Conservation (phyloP, 2,329 filamentous ascomycete genomes). For the Trichophaea hybrida region DNA sequence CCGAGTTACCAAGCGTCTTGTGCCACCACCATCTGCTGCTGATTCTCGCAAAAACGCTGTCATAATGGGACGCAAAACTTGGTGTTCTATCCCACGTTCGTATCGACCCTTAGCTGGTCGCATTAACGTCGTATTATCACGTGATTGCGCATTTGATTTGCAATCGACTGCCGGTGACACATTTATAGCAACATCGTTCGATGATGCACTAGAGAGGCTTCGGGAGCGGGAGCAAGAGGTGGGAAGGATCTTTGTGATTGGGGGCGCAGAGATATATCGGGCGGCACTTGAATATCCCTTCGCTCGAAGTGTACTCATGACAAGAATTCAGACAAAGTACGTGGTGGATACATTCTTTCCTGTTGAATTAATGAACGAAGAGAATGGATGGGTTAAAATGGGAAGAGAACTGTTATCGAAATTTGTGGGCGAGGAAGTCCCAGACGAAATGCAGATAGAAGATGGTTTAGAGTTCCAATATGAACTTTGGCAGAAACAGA, state of each 20-base stretch:
- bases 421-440: slow-evolving; percentile 53
- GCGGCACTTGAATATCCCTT: slow-evolving; percentile 48
- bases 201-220: slow-evolving; percentile 39
- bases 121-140: slow-evolving; percentile 67
- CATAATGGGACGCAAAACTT: slow-evolving; percentile 96
- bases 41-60: slow-evolving; percentile 50
- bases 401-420: slow-evolving; percentile 41
- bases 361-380: slow-evolving; percentile 34
- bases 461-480: slow-evolving; percentile 53
- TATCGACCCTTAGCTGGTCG: slow-evolving; percentile 69
- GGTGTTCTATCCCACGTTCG: slow-evolving; percentile 68
- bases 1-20: slow-evolving; percentile 60
- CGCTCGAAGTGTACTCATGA: slow-evolving; percentile 52
- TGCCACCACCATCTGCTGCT: slow-evolving; percentile 25
- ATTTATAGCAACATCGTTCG: slow-evolving; percentile 42
- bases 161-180: slow-evolving; percentile 17
- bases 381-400: slow-evolving; percentile 40
- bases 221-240: slow-evolving; percentile 29
- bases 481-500: slow-evolving; percentile 53
- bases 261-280: slow-evolving; percentile 72
- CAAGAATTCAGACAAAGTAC: slow-evolving; percentile 52
- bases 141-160: slow-evolving; percentile 29
- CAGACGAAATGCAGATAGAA: slow-evolving; percentile 46
- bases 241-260: slow-evolving; percentile 67
- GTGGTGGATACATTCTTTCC: slow-evolving; percentile 66